phyloP scores from a whole-genome alignment of 495 filamentous ascomycete genomes.

The Amphirosellinia nigrospora region DNA sequence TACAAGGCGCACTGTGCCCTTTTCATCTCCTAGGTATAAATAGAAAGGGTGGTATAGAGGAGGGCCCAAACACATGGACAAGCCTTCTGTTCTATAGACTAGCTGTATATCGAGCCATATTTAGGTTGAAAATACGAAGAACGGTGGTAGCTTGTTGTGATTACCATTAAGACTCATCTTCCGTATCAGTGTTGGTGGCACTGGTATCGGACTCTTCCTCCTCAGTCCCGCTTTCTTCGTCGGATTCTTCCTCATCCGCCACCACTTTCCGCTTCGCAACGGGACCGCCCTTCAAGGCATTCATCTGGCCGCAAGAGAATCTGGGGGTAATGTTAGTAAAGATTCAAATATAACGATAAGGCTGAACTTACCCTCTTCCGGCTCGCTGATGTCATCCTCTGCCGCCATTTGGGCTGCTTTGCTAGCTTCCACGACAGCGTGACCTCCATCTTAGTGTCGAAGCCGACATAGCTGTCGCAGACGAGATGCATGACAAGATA shows the following conservation, averaged over 20 bases:
- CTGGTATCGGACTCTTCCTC: constrained; percentile 79
- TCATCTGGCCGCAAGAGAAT: constrained; percentile 97
- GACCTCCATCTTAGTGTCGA: constrained; percentile 88
- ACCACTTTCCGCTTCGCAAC: constrained; percentile 52
- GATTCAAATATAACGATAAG: not conserved
- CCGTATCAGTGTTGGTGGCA: constrained; percentile 81
- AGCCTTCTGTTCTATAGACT: not conserved
- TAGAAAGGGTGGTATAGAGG: not conserved
- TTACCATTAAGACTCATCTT: constrained; percentile 57
- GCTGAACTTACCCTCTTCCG: constrained; percentile 83
- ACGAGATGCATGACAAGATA: constrained; percentile 90
- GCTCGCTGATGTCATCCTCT: constrained; percentile 95
- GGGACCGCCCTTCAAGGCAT: constrained; percentile 76
- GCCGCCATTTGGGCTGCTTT: constrained; percentile 80
- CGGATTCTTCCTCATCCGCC: constrained; percentile 65
- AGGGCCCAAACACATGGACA: not conserved
- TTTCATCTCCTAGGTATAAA: not conserved
- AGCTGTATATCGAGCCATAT: not conserved
- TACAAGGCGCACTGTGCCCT: constrained; percentile 10
- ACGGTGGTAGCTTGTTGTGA: not conserved
- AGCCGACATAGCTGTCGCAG: constrained; percentile 92
- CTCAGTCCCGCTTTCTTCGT: constrained; percentile 88
- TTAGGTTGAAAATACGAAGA: not conserved
- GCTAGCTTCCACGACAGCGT: constrained; percentile 87
- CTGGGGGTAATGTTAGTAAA: constrained; percentile 56